These are phyloP conservation scores for Venturiaceae sp. DNA, from an alignment of 2,329 filamentous ascomycete genomes.

Conservation along the genomic window DNA sequence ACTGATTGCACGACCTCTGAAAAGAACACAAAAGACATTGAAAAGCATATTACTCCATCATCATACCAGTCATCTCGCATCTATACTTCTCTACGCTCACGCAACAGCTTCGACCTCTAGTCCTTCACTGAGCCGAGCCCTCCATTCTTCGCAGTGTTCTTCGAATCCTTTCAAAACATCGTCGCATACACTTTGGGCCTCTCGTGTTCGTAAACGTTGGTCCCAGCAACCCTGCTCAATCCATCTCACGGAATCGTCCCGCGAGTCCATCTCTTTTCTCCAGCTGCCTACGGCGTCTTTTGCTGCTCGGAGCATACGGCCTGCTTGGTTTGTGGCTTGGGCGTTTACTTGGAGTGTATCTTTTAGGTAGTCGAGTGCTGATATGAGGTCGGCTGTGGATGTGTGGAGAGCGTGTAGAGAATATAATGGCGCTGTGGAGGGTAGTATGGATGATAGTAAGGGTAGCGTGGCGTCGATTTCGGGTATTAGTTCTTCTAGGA, in stretches of 20 bases:
- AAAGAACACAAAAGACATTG: neutral
- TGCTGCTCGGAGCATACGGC: conserved; percentile 67
- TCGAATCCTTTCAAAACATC: conserved; percentile 91
- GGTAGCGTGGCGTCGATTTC: conserved; percentile 56
- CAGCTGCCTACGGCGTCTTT: conserved; percentile 82
- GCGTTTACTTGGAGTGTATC: conserved; percentile 92
- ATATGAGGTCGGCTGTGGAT: conserved; percentile 59
- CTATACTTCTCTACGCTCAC: neutral
- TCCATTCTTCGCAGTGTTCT: conserved; percentile 77
- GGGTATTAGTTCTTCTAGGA: conserved; percentile 59
- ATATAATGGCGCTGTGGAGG: conserved; percentile 47
- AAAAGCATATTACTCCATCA: neutral
- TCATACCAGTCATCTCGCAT: neutral
- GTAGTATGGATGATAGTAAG: conserved; percentile 46
- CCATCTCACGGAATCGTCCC: conserved; percentile 75
- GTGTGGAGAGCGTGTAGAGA: conserved; percentile 57
- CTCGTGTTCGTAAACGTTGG: conserved; percentile 61
- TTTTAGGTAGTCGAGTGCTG: conserved; percentile 75
- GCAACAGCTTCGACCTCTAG: neutral
- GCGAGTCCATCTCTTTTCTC: conserved; percentile 68
- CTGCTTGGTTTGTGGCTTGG: conserved; percentile 75
- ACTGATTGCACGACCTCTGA: neutral
- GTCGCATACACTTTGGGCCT: conserved; percentile 74
- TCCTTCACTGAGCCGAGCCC: conserved; percentile 49
- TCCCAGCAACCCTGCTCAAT: conserved; percentile 78